A percentile compares a stretch with the other conserved stretches of the same genome.
Conservation (phyloP, 805 yeast species). For the Henningerozyma blattae region DNA sequence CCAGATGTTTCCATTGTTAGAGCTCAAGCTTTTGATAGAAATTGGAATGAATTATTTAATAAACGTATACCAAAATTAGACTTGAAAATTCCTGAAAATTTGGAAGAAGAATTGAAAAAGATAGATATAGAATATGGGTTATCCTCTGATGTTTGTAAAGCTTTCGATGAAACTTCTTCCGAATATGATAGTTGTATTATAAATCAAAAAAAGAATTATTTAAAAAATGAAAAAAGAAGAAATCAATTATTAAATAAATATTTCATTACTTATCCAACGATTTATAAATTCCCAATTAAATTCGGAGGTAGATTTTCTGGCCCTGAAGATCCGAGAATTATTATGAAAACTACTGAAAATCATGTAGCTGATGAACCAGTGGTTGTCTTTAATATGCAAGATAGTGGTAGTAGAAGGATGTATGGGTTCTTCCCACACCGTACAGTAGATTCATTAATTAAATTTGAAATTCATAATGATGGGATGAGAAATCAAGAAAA, state of each 20-base stretch:
- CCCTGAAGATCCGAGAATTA: constrained; percentile 8
- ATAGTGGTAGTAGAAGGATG: constrained; percentile 1
- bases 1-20: background rate
- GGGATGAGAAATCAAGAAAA: constrained; percentile 2
- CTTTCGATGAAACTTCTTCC: constrained; percentile 1
- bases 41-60: background rate
- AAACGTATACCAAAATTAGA: constrained; percentile 1
- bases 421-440: constrained; percentile 5
- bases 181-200: constrained; percentile 14
- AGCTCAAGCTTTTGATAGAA: background rate
- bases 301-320: constrained; percentile 7
- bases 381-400: constrained; percentile 5
- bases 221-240: constrained; percentile 3
- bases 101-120: constrained; percentile 1
- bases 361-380: constrained; percentile 4
- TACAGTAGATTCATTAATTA: background rate
- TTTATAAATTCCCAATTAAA: constrained; percentile 4
- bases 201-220: constrained; percentile 8
- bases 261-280: constrained; percentile 6
- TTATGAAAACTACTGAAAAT: constrained; percentile 3
- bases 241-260: constrained; percentile 4
- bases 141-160: background rate
- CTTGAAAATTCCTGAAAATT: constrained; percentile 1
- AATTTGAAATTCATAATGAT: constrained; percentile 2
- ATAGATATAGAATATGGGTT: constrained; percentile 1